Evolutionary conservation across 2,329 filamentous ascomycete genomes (phyloP), one percentile per base, ranked within the genome.

Genomic region (Penicillium sp.): DNA sequence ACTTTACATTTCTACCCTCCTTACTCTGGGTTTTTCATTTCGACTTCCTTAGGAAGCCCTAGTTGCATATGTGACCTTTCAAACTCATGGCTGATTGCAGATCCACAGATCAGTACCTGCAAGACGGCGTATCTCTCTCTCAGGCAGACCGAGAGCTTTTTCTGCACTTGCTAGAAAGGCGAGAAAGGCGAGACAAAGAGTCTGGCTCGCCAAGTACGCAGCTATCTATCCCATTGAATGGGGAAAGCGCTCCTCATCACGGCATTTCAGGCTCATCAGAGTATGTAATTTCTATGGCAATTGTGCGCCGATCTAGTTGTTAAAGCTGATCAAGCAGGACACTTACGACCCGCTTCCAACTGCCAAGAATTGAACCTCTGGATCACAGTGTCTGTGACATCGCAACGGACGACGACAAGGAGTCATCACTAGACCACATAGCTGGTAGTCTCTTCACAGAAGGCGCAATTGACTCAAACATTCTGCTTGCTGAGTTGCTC

Each of bases 401-500:
- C 18, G 18, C 20, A 37, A 3, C 15, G 27, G 37, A 35, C 10
- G 13, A 18, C 25, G 44, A 33, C 20, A 9, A 40, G 23, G 42
- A 38, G 4, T 5, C 20, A 25, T 25, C 24, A 2, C 18, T 42
- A 4, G 20, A 25, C 6, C 23, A 20, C 8, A 12, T 18, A 41
- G 20, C 29, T 9, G 37, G 9, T 4, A 27, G 23, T 23, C 20
- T n/a, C 12, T 20, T 8, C 10, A 27, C 5, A 3, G 29, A 42
- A 5, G 15, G 33, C 24, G 15, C 29, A 23, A 8, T 29, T 9
- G 47, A 47, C 4, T 49, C 52, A 3, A 45, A 37, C 20, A 27
- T 27, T 1, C 48, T 53, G 1, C 15, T 55, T 1, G 47, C 45
- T 13, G 50, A 53, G 13, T 25, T 55, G 18, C 48, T 53, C 31